Evolutionary conservation across 192 early-diverging fungal genomes (phyloP), one percentile per base, ranked within the genome.

Genomic region (Jimgerdemannia flammicorona): DNA sequence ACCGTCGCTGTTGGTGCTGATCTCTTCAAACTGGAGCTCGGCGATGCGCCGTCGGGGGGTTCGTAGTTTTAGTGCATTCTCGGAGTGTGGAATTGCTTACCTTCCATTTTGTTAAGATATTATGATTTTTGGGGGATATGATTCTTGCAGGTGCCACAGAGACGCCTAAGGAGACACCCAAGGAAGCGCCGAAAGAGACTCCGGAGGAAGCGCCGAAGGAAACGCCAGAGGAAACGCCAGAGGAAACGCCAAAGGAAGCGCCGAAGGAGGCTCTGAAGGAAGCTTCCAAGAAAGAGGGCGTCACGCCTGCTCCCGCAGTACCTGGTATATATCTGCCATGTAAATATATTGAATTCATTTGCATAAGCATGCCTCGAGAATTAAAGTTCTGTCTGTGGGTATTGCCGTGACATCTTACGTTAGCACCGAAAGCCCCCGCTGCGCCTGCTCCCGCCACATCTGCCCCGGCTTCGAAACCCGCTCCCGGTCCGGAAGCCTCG

Each of bases 1-100:
- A 96, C 90, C 1, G 93, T 98, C n/a, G 81, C 86, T 54, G 95
- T 98, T 59, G 94, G 95, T 69, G 92, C 89, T 77, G 94, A 99
- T 84, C 89, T 99, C 80, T 96, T 94, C 89, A 96, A 93, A 79
- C 78, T 99, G 72, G 97, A 98, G 71, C 79, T 85, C 49, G 93
- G 91, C 43, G 90, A 91, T 79, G 87, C 87, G 66, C 86, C 92
- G 19, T 80, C 84, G 64, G 88, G 83, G 75, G 87, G 89, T 90
- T 84, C 59, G 44, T 65, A 44, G 1, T 29, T 40, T 44, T 63
- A 6, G 54, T 44, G 69, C 10, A 67, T 40, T 40, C 3, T 59
- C 8, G 14, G 49, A 59, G 6, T 10, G 14, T 59, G 49, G 2
- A 14, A 40, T 44, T 75, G 17, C 43, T 4, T n/a, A 42, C 10